Conservation (phyloP, 2,329 filamentous ascomycete species). For the Capronia epimyces region DNA sequence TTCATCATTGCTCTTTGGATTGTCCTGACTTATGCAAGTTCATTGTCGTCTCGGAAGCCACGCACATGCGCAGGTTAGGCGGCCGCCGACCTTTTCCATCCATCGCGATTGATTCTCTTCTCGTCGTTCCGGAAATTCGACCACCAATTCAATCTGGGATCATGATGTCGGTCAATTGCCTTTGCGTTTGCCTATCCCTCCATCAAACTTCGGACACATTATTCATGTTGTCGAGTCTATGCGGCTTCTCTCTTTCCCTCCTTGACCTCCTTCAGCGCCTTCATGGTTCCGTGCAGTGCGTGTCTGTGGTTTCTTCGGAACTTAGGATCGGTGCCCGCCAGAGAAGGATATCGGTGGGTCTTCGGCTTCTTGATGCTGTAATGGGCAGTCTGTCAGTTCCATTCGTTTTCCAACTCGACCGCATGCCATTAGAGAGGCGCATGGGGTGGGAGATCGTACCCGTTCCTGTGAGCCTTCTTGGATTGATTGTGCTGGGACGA, state of each 20-base stretch:
- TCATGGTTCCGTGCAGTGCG: constrained; percentile 97
- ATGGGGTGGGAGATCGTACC: constrained; percentile 58
- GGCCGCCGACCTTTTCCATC: background rate
- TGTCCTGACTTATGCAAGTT: background rate
- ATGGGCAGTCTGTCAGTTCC: constrained; percentile 12
- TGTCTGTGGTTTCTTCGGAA: constrained; percentile 99
- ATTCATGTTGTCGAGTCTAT: constrained; percentile 43
- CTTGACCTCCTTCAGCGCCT: constrained; percentile 96
- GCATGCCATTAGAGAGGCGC: background rate
- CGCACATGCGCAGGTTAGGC: background rate
- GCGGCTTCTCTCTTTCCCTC: constrained; percentile 89
- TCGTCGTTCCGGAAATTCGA: background rate
- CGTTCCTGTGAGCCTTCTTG: constrained; percentile 98
- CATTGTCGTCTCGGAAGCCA: background rate
- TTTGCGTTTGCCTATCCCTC: background rate
- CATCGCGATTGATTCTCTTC: background rate
- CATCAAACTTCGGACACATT: constrained; percentile 13
- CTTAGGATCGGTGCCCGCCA: constrained; percentile 98
- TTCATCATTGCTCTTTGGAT: background rate
- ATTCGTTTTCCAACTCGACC: background rate
- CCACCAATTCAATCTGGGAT: background rate
- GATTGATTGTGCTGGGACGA: constrained; percentile 98
- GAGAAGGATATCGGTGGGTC: constrained; percentile 96
- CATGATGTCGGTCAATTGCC: background rate
- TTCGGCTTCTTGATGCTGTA: constrained; percentile 99